phyloP scores from a whole-genome alignment of 352 stramenopile species.

The Phytophthora cajani region DNA sequence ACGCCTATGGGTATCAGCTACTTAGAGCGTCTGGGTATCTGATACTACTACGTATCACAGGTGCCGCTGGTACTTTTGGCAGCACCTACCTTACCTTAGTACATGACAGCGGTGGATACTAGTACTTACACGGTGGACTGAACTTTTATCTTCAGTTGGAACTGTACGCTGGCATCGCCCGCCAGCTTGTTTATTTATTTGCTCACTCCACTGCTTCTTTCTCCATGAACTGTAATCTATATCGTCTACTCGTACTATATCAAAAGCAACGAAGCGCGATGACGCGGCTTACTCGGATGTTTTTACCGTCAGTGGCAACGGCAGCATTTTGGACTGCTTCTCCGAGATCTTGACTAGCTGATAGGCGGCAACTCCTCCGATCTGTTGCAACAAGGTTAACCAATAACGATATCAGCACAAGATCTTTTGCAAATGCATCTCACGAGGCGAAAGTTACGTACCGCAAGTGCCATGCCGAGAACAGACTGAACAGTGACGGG shows the following conservation, averaged over 20 bases:
- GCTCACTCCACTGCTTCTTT: conserved; percentile 24
- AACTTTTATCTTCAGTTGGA: conserved; percentile 34
- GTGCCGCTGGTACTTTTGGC: too few species aligned
- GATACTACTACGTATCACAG: too few species aligned
- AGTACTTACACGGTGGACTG: not conserved
- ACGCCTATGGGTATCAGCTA: too few species aligned
- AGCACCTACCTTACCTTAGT: too few species aligned
- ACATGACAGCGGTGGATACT: too few species aligned
- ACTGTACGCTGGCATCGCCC: conserved; percentile 21
- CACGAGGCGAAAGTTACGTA: conserved; percentile 23
- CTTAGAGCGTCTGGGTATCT: too few species aligned
- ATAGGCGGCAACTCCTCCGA: conserved; percentile 77
- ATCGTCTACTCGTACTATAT: conserved; percentile 37
- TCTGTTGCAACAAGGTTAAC: conserved; percentile 25
- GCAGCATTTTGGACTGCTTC: conserved; percentile 50
- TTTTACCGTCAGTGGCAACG: conserved; percentile 63
- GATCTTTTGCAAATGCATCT: not conserved
- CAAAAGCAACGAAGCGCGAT: conserved; percentile 23
- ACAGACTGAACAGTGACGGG: conserved; percentile 74
- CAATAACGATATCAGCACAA: conserved; percentile 8
- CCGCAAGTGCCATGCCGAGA: conserved; percentile 74
- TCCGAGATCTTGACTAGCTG: conserved; percentile 80
- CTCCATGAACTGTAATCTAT: conserved; percentile 36
- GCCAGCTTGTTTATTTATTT: conserved; percentile 21
- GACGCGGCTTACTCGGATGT: conserved; percentile 29